Evolutionary conservation across 148 eudicot species (phyloP).

Genomic region (Selenicereus undatus): DNA sequence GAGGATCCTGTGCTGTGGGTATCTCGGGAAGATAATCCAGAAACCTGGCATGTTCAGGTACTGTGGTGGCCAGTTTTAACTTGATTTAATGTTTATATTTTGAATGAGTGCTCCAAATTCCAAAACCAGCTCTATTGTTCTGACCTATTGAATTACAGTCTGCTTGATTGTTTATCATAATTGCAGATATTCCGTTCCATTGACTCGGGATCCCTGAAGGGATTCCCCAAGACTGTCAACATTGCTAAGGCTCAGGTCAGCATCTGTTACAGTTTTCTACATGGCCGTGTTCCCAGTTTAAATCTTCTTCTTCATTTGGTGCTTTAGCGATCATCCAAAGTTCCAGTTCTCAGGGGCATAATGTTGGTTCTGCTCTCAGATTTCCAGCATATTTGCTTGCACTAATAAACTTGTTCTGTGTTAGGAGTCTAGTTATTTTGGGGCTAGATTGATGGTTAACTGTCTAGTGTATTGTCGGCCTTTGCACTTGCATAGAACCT

Average conservation of each 20-base stretch:
- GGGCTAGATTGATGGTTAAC: background rate
- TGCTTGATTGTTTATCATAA: background rate
- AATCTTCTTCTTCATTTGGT: background rate
- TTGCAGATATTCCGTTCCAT: constrained; percentile 86
- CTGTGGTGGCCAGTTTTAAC: background rate
- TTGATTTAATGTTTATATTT: background rate
- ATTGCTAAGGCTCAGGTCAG: constrained; percentile 60
- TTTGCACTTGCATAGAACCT: constrained; percentile 58
- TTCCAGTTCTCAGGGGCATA: background rate
- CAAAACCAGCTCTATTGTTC: background rate
- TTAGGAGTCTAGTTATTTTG: background rate
- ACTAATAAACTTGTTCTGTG: background rate
- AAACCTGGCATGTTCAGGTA: constrained; percentile 97
- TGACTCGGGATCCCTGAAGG: constrained; percentile 88
- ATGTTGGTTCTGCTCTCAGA: background rate
- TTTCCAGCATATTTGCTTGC: background rate
- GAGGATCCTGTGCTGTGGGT: constrained; percentile 74
- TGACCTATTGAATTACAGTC: background rate
- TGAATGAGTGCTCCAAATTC: background rate
- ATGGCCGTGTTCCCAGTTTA: background rate
- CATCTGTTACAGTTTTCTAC: constrained; percentile 13
- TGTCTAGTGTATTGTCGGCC: background rate
- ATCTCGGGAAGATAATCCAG: constrained; percentile 57
- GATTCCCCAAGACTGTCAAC: constrained; percentile 63
- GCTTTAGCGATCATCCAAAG: background rate